Conservation (phyloP, 192 early-diverging fungal species). For the Coemansia erecta region DNA sequence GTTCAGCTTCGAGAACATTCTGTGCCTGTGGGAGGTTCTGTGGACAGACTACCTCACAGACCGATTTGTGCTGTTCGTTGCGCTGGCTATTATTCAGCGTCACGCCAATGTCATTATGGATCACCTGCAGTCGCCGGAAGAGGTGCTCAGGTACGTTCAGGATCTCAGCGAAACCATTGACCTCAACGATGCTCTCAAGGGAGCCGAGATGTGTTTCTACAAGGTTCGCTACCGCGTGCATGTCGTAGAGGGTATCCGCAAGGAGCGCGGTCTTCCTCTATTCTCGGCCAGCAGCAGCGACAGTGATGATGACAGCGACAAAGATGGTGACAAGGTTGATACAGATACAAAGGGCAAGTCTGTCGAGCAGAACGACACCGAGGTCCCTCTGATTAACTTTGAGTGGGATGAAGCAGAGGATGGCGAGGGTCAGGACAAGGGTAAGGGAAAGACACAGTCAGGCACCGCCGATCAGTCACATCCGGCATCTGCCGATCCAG, state of each 20-base stretch:
- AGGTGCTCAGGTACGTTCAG: constrained; percentile 91
- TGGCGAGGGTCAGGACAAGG: background rate
- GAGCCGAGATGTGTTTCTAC: constrained; percentile 74
- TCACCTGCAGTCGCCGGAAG: constrained; percentile 82
- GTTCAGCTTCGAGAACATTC: constrained; percentile 81
- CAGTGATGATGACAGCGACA: constrained; percentile 2
- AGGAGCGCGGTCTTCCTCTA: constrained; percentile 18
- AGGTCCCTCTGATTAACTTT: constrained; percentile 44
- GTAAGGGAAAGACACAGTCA: background rate
- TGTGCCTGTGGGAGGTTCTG: constrained; percentile 87
- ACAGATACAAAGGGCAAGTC: constrained; percentile 3
- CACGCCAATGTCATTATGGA: constrained; percentile 79
- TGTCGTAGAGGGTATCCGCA: constrained; percentile 27
- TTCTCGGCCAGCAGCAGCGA: constrained; percentile 8
- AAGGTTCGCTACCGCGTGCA: constrained; percentile 42
- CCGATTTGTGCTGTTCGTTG: constrained; percentile 91
- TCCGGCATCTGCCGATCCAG: background rate
- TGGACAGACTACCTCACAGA: constrained; percentile 72
- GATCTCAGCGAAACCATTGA: constrained; percentile 78
- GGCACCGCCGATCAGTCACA: background rate
- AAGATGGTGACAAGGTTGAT: background rate
- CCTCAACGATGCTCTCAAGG: constrained; percentile 71
- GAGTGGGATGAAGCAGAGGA: constrained; percentile 35
- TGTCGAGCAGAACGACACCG: constrained; percentile 12
- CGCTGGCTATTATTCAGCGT: constrained; percentile 90